Evolutionary conservation across 768 basidiomycete genomes (phyloP).

Genomic region (Mycena epipterygia): DNA sequence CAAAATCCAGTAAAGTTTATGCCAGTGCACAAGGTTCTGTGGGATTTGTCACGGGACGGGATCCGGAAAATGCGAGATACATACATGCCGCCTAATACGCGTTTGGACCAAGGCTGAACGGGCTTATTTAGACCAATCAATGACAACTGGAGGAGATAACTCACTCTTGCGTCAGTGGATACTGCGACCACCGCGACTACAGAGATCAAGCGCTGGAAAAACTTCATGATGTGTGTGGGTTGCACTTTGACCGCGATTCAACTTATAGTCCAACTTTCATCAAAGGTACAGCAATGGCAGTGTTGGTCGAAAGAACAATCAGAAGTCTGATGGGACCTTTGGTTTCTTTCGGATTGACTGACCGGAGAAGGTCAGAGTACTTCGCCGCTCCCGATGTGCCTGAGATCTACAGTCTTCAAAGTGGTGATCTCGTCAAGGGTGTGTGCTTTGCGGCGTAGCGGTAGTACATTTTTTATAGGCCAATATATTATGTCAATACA

Average conservation of each 20-base stretch:
- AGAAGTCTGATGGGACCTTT: slow-evolving; percentile 19
- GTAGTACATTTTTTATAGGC: slow-evolving; percentile 7
- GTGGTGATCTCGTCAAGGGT: slow-evolving; percentile 15
- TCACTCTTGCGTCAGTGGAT: slow-evolving; percentile 18
- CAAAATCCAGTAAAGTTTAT: slow-evolving; percentile 16
- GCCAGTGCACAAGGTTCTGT: slow-evolving; percentile 20
- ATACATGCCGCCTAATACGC: slow-evolving; percentile 20
- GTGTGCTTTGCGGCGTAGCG: slow-evolving; percentile 11
- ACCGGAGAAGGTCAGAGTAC: neutral
- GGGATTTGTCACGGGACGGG: slow-evolving; percentile 1
- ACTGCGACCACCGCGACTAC: slow-evolving; percentile 20
- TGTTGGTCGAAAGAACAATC: slow-evolving; percentile 13
- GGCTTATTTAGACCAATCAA: slow-evolving; percentile 10
- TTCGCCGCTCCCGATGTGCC: slow-evolving; percentile 17
- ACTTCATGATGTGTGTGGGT: slow-evolving; percentile 20
- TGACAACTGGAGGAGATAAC: slow-evolving; percentile 17
- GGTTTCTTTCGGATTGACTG: slow-evolving; percentile 8
- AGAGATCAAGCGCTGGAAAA: slow-evolving; percentile 26
- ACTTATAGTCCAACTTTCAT: slow-evolving; percentile 22
- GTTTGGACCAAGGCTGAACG: slow-evolving; percentile 16
- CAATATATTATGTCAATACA: neutral
- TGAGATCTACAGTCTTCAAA: slow-evolving; percentile 16
- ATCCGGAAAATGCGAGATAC: slow-evolving; percentile 15
- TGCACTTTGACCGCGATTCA: slow-evolving; percentile 21
- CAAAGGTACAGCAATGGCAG: slow-evolving; percentile 11